phyloP scores from a whole-genome alignment of 306 rosid genomes.

The Betula pendula region DNA sequence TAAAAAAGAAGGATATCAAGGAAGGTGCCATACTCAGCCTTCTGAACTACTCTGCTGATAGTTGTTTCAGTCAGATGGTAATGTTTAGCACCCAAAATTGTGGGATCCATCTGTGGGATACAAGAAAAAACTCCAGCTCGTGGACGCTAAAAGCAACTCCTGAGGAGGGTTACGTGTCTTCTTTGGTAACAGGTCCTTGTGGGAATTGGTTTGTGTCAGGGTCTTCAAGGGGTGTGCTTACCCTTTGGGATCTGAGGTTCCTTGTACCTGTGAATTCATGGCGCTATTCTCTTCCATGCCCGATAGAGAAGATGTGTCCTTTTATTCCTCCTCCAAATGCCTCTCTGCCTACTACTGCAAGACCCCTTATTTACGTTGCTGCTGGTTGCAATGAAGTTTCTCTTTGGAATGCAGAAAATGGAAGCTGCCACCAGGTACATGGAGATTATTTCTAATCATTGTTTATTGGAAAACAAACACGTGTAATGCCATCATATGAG shows the following conservation, averaged over 20 bases:
- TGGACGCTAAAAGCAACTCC: conserved; percentile 83
- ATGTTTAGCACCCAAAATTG: conserved; percentile 93
- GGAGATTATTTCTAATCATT: conserved; percentile 21
- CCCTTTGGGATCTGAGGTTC: conserved; percentile 97
- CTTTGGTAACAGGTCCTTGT: conserved; percentile 75
- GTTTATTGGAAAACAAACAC: conserved; percentile 3
- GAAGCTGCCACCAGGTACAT: conserved; percentile 94
- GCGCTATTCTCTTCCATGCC: conserved; percentile 84
- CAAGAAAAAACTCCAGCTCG: conserved; percentile 69
- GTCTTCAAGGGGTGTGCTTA: conserved; percentile 86
- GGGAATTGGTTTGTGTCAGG: conserved; percentile 98
- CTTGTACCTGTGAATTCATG: conserved; percentile 84
- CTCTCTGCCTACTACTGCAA: conserved; percentile 62
- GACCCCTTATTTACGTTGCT: conserved; percentile 95
- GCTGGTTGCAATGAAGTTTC: conserved; percentile 96
- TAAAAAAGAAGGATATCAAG: conserved; percentile 80
- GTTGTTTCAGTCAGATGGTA: conserved; percentile 49
- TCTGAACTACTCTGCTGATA: conserved; percentile 65
- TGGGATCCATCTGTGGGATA: conserved; percentile 96
- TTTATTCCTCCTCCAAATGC: conserved; percentile 79
- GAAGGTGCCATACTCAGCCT: conserved; percentile 88
- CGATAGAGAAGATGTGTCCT: conserved; percentile 85
- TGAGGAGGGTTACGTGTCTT: conserved; percentile 81
- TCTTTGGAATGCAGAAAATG: conserved; percentile 98
- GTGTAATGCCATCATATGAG: conserved; percentile 1